Base-by-base conservation (phyloP, 257 asterid species). In the Craterostigma plantagineum region DNA sequence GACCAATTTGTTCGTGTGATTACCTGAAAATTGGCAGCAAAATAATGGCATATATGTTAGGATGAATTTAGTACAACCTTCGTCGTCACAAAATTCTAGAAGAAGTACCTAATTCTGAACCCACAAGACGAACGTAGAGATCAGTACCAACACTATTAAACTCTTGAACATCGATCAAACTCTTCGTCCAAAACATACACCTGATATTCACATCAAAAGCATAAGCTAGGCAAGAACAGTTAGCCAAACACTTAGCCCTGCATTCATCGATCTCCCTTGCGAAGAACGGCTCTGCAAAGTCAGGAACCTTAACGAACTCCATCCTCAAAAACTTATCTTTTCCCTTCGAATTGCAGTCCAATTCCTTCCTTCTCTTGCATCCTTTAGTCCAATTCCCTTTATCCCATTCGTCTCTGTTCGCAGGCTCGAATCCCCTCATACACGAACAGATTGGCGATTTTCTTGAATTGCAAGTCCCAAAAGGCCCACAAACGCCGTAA, bases 191-290 rank as follows among this genome's bases (percentile, higher is more conserved):
- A 10, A 52, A 50, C 68, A 68, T 56, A 43, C 76, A 68, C 3
- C 71, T 65, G 15, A 68, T 60, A 7, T 59, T 62, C 7, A 45
- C 39, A 33, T 49, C 65, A 43, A 56, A 45, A 0, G 65, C 65
- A 23, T 68, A 68, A 0, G 71, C 76, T 36, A 60, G 16, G 43
- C 68, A 68, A 1, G 76, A 68, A 35, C 76, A 68, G 34, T 56
- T 63, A 17, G 49, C 38, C 68, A 58, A 62, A 13, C 75, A 67
- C 49, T 16, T 2, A n/a, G 16, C 35, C 18, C 34, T 51, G 39
- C 85, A 71, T 18, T 50, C 60, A 23, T 23, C 6, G 0, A 63
- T 55, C 33, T 64, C 54, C 10, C 8, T 13, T 11, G 52, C 52
- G 0, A 63, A 27, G 9, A 47, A 34, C 58, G 52, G 50, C 42